A percentile compares a stretch with the other conserved stretches of the same genome.
These are phyloP conservation scores for Trichoderma sp. DNA, from an alignment of 2,329 filamentous ascomycete species.

Conservation along the genomic window DNA sequence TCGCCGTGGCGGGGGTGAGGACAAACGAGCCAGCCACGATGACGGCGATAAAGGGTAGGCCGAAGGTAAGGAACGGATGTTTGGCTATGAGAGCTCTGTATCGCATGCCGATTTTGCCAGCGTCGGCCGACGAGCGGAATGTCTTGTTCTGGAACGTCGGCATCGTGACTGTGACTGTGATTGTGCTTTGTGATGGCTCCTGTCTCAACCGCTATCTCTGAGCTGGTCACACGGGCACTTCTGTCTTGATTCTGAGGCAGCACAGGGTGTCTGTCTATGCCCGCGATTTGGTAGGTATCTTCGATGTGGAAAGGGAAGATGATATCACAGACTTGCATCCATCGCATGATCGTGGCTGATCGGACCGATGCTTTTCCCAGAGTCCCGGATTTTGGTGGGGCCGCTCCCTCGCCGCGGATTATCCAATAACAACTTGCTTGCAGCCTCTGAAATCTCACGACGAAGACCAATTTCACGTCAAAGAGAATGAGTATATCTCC, in stretches of 20 bases:
- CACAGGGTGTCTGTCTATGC: not conserved
- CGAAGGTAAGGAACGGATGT: slow-evolving; percentile 89
- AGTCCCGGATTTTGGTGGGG: slow-evolving; percentile 12
- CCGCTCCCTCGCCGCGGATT: not conserved
- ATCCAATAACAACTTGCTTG: not conserved
- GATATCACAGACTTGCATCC: not conserved
- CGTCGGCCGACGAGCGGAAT: slow-evolving; percentile 64
- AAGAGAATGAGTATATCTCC: not conserved
- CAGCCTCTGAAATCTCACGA: not conserved
- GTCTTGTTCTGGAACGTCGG: slow-evolving; percentile 64
- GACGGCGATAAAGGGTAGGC: slow-evolving; percentile 83
- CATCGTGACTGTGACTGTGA: slow-evolving; percentile 26
- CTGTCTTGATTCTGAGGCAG: not conserved
- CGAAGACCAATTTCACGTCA: not conserved
- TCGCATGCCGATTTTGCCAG: slow-evolving; percentile 65
- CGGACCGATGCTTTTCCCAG: slow-evolving; percentile 13
- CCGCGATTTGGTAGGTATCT: not conserved
- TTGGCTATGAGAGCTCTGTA: slow-evolving; percentile 74
- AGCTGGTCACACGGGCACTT: not conserved
- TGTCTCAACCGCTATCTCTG: not conserved
- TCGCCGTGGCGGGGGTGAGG: slow-evolving; percentile 86
- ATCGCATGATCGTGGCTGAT: slow-evolving; percentile 12
- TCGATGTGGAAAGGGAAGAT: not conserved
- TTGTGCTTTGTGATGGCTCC: not conserved
- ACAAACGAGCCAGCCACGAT: slow-evolving; percentile 93